Percentiles rank a stretch among this genome's conserved stretches.
Conservation (phyloP, 306 rosid species). For the Pueraria montana region DNA sequence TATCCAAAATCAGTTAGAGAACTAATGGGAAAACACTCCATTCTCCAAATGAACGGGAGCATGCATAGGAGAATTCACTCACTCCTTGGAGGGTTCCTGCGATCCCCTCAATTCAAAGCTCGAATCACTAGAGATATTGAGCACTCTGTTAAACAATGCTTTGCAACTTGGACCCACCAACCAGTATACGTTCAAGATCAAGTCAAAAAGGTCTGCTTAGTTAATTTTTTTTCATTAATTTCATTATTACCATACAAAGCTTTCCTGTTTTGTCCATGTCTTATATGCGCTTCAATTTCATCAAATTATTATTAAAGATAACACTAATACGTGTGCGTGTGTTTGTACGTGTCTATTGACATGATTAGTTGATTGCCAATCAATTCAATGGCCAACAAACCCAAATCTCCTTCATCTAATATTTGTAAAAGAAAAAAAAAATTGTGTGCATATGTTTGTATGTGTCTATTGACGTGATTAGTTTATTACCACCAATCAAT, state of each 20-base stretch:
- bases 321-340: neutral
- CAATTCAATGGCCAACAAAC: neutral
- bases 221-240: neutral
- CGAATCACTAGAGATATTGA: constrained; percentile 72
- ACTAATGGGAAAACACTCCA: constrained; percentile 76
- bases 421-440: neutral
- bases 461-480: neutral
- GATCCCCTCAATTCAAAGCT: constrained; percentile 77
- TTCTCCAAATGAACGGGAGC: constrained; percentile 76
- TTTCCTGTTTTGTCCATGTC: neutral
- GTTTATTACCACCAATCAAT: neutral
- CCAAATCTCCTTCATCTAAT: neutral
- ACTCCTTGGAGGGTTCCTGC: constrained; percentile 73
- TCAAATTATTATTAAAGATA: neutral
- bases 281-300: neutral
- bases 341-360: too few species aligned
- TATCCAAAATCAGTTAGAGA: constrained; percentile 93
- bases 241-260: neutral
- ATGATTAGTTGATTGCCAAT: too few species aligned
- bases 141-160: constrained; percentile 63
- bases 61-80: constrained; percentile 75
- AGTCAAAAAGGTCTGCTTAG: constrained; percentile 68
- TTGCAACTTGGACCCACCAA: constrained; percentile 66
- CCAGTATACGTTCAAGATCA: constrained; percentile 72
- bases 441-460: neutral